Conservation (phyloP, 2,329 filamentous ascomycete species). For the Epicoccum sorghinum region DNA sequence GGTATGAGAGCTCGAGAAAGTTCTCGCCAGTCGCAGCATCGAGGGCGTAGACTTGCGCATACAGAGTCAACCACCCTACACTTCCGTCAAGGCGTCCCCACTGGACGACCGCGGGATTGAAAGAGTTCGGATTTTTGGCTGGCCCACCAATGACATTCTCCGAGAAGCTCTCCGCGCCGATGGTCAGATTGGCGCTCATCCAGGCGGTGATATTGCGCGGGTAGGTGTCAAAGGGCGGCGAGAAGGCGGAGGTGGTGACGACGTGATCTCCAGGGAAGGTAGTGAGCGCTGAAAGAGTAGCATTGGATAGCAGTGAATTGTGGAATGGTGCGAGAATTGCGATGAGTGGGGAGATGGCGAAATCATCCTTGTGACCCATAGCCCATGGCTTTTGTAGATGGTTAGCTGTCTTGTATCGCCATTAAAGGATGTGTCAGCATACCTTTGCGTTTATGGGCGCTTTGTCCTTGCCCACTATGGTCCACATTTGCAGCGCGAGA, state of each 20-base stretch:
- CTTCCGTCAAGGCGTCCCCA: slow-evolving; percentile 53
- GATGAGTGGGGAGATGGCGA: slow-evolving; percentile 63
- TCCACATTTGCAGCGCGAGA: slow-evolving; percentile 65
- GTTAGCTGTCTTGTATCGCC: neutral
- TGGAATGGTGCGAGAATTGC: slow-evolving; percentile 61
- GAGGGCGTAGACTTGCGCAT: slow-evolving; percentile 35
- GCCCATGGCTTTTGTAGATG: slow-evolving; percentile 50
- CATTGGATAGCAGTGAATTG: slow-evolving; percentile 53
- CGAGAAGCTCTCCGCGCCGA: slow-evolving; percentile 65
- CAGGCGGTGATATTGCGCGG: slow-evolving; percentile 66
- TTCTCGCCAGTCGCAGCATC: slow-evolving; percentile 26
- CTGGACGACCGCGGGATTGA: slow-evolving; percentile 66
- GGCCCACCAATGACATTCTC: slow-evolving; percentile 64
- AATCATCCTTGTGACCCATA: slow-evolving; percentile 67
- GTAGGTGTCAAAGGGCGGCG: slow-evolving; percentile 63
- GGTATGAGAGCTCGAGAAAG: slow-evolving; percentile 61
- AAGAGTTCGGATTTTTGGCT: slow-evolving; percentile 57
- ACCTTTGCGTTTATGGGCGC: slow-evolving; percentile 44
- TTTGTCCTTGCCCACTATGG: slow-evolving; percentile 57
- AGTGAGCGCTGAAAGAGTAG: slow-evolving; percentile 48
- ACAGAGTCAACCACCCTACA: slow-evolving; percentile 40
- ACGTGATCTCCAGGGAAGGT: slow-evolving; percentile 61
- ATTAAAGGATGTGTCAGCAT: neutral
- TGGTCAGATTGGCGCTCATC: slow-evolving; percentile 62
- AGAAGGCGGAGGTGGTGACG: slow-evolving; percentile 60